These are phyloP conservation scores for Kregervanrija fluxuum DNA, from an alignment of 805 yeast genomes.

Conservation along the genomic window DNA sequence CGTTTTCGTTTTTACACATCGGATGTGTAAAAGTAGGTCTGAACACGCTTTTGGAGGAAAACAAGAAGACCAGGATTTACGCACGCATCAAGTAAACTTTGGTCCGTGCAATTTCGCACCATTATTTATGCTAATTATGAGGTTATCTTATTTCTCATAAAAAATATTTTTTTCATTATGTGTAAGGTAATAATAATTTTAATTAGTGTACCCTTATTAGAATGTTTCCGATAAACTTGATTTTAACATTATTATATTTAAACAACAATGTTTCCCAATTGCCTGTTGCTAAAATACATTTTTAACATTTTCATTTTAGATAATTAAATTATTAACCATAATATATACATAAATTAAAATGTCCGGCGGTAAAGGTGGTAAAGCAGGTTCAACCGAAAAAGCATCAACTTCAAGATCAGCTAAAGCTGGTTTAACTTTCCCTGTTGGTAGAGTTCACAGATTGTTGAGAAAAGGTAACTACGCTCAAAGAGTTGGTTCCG, in stretches of 20 bases:
- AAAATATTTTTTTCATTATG: too few relatives aligned
- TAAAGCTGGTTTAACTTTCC: slow-evolving; percentile 98
- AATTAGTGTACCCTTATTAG: too few relatives aligned
- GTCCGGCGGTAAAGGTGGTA: slow-evolving; percentile 83
- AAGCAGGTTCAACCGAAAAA: slow-evolving; percentile 92
- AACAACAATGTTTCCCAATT: neutral
- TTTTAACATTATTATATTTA: neutral
- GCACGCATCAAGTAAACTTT: too few relatives aligned
- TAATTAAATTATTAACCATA: neutral
- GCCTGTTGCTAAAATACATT: neutral
- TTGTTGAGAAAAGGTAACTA: slow-evolving; percentile 94
- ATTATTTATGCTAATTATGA: too few relatives aligned
- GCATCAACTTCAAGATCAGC: slow-evolving; percentile 97
- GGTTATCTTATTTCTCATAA: too few relatives aligned
- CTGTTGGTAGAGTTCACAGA: slow-evolving; percentile 99
- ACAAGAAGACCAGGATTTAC: too few relatives aligned
- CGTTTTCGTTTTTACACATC: too few relatives aligned
- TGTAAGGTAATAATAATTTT: too few relatives aligned
- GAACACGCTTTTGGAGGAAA: too few relatives aligned
- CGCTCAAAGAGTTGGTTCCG: slow-evolving; percentile 98
- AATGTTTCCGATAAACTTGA: too few relatives aligned
- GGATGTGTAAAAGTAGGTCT: too few relatives aligned
- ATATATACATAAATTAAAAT: slow-evolving; percentile 14
- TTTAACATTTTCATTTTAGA: neutral
- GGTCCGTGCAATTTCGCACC: too few relatives aligned